These are phyloP conservation scores for Chiua virens DNA, from an alignment of 768 basidiomycete species.

Conservation along the genomic window DNA sequence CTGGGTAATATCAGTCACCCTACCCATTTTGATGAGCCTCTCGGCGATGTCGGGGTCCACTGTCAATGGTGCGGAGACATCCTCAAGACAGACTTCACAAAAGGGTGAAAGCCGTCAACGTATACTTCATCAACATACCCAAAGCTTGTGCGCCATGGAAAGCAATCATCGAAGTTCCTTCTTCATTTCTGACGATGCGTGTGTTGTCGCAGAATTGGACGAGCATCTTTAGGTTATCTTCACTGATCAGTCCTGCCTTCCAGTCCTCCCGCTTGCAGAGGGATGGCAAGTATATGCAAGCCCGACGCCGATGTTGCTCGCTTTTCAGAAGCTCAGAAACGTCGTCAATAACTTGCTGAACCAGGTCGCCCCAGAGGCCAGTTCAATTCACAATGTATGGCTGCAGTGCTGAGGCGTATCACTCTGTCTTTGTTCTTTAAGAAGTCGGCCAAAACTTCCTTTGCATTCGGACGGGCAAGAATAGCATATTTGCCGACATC, in stretches of 20 bases:
- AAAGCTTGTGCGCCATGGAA: conserved; percentile 29
- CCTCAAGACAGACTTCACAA: too few relatives aligned
- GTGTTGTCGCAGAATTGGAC: too few relatives aligned
- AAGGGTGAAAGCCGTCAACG: too few relatives aligned
- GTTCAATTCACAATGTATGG: conserved; percentile 25
- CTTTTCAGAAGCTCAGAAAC: conserved; percentile 16
- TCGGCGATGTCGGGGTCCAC: conserved; percentile 14
- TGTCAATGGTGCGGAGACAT: not conserved
- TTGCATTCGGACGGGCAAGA: not conserved
- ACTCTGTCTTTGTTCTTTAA: conserved; percentile 13
- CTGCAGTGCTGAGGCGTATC: conserved; percentile 26
- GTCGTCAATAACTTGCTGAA: conserved; percentile 5
- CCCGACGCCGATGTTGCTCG: conserved; percentile 12
- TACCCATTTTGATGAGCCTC: conserved; percentile 14
- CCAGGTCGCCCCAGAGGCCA: conserved; percentile 11
- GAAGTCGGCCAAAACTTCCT: conserved; percentile 9
- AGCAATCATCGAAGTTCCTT: conserved; percentile 16
- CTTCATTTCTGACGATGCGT: conserved; percentile 6
- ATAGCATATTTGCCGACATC: conserved; percentile 17
- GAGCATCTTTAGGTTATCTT: too few relatives aligned
- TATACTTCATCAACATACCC: conserved; percentile 23
- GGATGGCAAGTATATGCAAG: conserved; percentile 29
- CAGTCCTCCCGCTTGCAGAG: conserved; percentile 24
- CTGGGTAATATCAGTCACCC: conserved; percentile 17
- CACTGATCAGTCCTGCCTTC: not conserved